Evolutionary conservation across 2,329 filamentous ascomycete genomes (phyloP).

Genomic region (Claviceps citrina): DNA sequence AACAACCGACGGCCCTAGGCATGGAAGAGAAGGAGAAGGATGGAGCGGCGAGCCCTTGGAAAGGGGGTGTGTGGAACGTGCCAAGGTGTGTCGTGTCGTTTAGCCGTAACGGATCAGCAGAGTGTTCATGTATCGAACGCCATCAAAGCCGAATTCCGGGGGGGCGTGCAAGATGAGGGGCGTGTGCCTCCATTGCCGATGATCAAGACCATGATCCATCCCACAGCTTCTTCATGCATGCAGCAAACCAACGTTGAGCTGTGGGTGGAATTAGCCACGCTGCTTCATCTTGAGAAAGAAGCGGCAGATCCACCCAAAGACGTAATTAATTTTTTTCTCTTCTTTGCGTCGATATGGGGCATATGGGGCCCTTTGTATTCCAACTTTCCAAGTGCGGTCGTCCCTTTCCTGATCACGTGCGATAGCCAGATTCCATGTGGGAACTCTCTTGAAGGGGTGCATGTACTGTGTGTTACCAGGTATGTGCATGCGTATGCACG

Average conservation of each 20-base stretch:
- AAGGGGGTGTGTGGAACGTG: constrained; percentile 9
- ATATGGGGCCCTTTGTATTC: too few relatives aligned
- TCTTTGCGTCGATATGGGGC: too few relatives aligned
- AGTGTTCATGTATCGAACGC: too few relatives aligned
- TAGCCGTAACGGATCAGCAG: background rate
- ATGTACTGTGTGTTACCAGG: too few relatives aligned
- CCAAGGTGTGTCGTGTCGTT: background rate
- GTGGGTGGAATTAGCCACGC: background rate
- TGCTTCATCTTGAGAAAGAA: background rate
- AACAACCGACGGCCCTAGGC: constrained; percentile 2
- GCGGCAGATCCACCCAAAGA: background rate
- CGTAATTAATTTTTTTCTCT: too few relatives aligned
- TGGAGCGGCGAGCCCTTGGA: constrained; percentile 12
- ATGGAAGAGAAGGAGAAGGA: constrained; percentile 19
- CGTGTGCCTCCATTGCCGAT: background rate
- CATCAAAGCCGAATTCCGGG: background rate
- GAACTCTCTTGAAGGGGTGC: too few relatives aligned
- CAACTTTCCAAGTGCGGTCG: too few relatives aligned
- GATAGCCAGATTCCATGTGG: too few relatives aligned
- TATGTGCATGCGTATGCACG: background rate
- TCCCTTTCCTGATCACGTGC: too few relatives aligned
- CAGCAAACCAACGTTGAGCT: background rate
- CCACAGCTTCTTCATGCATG: background rate
- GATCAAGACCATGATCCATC: background rate
- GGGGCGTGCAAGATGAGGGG: background rate